Percentiles rank a stretch among this genome's conserved stretches.
phyloP scores from a whole-genome alignment of 2,329 filamentous ascomycete genomes.

The Pleoardoris graminearum region DNA sequence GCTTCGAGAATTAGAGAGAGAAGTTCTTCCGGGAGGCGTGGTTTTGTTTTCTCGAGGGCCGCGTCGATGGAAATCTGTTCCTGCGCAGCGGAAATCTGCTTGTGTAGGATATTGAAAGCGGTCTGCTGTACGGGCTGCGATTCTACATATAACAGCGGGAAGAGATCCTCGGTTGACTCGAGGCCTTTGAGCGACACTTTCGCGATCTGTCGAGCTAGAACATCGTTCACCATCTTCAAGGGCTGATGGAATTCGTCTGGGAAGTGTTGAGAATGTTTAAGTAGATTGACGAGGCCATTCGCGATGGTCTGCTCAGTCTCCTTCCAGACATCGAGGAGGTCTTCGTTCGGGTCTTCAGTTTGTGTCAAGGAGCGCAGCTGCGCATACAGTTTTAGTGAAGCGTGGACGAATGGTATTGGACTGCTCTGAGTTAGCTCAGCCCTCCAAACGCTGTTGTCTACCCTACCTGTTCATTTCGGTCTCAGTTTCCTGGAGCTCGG shows the following conservation, averaged over 20 bases:
- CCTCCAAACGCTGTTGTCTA: background rate
- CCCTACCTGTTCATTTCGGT: constrained; percentile 30
- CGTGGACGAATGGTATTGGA: constrained; percentile 63
- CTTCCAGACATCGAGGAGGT: constrained; percentile 74
- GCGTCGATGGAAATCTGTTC: constrained; percentile 81
- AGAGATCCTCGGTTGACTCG: constrained; percentile 69
- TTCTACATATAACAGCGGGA: constrained; percentile 73
- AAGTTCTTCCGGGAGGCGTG: constrained; percentile 79
- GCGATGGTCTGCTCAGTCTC: constrained; percentile 62
- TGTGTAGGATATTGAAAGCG: constrained; percentile 78
- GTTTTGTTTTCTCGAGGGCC: constrained; percentile 70
- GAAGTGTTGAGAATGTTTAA: constrained; percentile 59
- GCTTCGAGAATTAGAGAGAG: constrained; percentile 80
- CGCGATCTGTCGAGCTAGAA: constrained; percentile 70
- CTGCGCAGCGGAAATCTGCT: constrained; percentile 75
- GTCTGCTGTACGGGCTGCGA: constrained; percentile 77
- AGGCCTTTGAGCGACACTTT: constrained; percentile 66
- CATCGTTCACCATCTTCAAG: constrained; percentile 72
- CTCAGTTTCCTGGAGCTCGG: constrained; percentile 31
- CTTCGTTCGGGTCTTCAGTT: constrained; percentile 75
- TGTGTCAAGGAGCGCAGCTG: constrained; percentile 61
- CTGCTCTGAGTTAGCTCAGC: constrained; percentile 15
- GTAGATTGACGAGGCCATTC: constrained; percentile 63
- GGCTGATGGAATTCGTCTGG: constrained; percentile 65
- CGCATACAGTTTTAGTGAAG: constrained; percentile 72